Evolutionary conservation across 139 green algal genomes (phyloP).

Genomic region (Volvox reticuliferus): DNA sequence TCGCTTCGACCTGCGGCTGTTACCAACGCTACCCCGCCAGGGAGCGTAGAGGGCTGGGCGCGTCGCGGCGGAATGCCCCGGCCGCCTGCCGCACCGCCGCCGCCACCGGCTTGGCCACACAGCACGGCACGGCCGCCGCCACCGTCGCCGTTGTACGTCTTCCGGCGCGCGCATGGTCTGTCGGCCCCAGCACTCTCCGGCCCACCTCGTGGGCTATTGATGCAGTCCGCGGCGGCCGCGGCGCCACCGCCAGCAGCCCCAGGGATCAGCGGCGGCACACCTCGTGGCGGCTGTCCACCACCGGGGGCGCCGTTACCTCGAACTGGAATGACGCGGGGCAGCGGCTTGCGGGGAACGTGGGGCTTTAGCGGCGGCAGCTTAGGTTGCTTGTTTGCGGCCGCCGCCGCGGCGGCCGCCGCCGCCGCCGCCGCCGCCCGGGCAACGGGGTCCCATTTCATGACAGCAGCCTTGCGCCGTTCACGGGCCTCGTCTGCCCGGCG

Average conservation of each 20-base stretch:
- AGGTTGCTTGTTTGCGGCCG: not conserved
- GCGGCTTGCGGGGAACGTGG: conserved; percentile 7
- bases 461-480: conserved; percentile 4
- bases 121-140: not conserved
- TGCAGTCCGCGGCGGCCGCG: not conserved
- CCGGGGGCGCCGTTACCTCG: not conserved
- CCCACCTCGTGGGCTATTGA: not conserved
- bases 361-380: conserved; percentile 43
- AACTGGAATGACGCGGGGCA: not conserved
- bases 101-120: not conserved
- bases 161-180: not conserved
- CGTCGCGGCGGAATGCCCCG: not conserved
- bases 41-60: not conserved
- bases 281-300: not conserved
- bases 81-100: not conserved
- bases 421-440: not conserved
- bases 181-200: not conserved
- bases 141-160: not conserved
- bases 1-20: too few relatives aligned
- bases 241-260: not conserved
- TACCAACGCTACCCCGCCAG: too few relatives aligned
- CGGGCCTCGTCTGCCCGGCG: not conserved
- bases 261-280: not conserved
- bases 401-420: not conserved
- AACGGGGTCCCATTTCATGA: conserved; percentile 34